A percentile compares a stretch with the other conserved stretches of the same genome.
Conservation (phyloP, 148 eudicot species). For the Hydrangea macrophylla region DNA sequence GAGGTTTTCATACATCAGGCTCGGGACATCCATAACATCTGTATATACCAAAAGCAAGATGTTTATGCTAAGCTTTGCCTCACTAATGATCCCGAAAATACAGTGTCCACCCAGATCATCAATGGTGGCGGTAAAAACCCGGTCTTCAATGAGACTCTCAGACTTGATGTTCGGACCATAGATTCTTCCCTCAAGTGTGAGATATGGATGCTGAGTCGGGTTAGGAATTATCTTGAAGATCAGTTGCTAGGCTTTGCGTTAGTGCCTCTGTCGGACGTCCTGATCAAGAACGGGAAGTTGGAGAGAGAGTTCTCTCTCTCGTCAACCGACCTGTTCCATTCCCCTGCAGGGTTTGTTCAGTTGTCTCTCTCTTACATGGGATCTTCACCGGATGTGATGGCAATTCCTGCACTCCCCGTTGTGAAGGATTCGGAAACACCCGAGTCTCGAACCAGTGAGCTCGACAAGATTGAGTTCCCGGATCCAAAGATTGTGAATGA, state of each 20-base stretch:
- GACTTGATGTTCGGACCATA: constrained; percentile 45
- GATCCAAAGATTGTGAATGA: constrained; percentile 77
- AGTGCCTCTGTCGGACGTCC: constrained; percentile 79
- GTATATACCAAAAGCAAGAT: constrained; percentile 97
- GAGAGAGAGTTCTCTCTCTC: constrained; percentile 88
- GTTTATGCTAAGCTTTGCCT: constrained; percentile 93
- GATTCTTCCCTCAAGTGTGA: constrained; percentile 85
- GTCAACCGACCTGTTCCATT: constrained; percentile 91
- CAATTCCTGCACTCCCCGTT: constrained; percentile 35
- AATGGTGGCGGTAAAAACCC: constrained; percentile 97
- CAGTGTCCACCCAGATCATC: constrained; percentile 77
- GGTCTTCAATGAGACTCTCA: constrained; percentile 68
- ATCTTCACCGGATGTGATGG: constrained; percentile 64
- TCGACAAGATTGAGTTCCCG: constrained; percentile 86
- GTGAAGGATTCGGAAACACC: constrained; percentile 22
- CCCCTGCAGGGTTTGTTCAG: constrained; percentile 91
- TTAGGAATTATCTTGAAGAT: constrained; percentile 87
- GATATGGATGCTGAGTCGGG: constrained; percentile 97
- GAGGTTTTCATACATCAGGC: constrained; percentile 88
- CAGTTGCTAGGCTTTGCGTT: constrained; percentile 91
- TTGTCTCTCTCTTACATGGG: constrained; percentile 72
- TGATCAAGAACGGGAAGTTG: constrained; percentile 56
- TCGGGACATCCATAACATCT: constrained; percentile 88
- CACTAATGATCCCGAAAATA: constrained; percentile 72
- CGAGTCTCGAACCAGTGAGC: constrained; percentile 38